Conservation (phyloP, 164 flowering plant genomes). For the Stephania japonica region DNA sequence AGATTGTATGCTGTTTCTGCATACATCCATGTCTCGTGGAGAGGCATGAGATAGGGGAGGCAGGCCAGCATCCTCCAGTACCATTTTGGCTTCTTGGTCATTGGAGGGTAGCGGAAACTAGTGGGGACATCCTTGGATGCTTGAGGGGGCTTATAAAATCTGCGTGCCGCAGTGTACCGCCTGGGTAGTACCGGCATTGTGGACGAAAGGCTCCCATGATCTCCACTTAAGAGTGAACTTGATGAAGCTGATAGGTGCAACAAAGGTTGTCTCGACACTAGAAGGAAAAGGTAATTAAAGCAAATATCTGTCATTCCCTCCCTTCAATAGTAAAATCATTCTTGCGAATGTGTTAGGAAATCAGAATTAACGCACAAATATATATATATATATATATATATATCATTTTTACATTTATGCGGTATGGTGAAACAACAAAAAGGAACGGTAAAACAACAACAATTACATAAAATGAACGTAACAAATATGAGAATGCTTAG, state of each 20-base stretch:
- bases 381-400: too few relatives aligned
- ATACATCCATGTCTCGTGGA: conserved; percentile 93
- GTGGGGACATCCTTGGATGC: conserved; percentile 70
- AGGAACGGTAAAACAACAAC: too few relatives aligned
- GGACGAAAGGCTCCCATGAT: conserved; percentile 29
- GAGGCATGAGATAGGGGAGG: conserved; percentile 78
- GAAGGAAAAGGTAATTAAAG: neutral
- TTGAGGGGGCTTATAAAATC: conserved; percentile 23
- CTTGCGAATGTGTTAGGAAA: too few relatives aligned
- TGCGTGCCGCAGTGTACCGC: conserved; percentile 6
- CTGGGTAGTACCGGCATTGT: conserved; percentile 29
- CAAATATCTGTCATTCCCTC: neutral
- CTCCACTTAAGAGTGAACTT: conserved; percentile 35
- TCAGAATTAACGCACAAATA: too few relatives aligned
- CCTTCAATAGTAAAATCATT: too few relatives aligned
- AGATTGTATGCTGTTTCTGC: conserved; percentile 75
- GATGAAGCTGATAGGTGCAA: conserved; percentile 34
- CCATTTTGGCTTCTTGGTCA: conserved; percentile 80
- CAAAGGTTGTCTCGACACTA: conserved; percentile 10
- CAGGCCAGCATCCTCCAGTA: conserved; percentile 91
- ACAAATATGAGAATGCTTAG: too few relatives aligned
- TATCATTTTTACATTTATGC: too few relatives aligned
- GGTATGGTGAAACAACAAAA: too few relatives aligned
- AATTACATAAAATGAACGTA: too few relatives aligned
- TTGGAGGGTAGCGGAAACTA: conserved; percentile 58